phyloP scores from a whole-genome alignment of 176 grass and related monocot genomes.

The Avena sativa region DNA sequence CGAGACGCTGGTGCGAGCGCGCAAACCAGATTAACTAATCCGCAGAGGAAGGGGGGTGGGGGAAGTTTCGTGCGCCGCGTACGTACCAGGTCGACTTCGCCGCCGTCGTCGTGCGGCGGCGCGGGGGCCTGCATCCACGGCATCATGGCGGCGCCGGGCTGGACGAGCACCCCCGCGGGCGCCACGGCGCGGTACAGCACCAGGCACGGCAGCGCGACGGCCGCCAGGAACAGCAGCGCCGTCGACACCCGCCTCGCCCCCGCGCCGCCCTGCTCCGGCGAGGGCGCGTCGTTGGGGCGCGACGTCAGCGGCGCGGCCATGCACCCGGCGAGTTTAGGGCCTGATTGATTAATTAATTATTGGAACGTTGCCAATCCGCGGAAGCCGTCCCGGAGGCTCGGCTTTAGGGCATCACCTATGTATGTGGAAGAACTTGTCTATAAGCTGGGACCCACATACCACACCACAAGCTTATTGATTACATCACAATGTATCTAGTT shows the following conservation, averaged over 20 bases:
- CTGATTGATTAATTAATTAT: not conserved
- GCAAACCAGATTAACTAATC: not conserved
- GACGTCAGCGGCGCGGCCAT: conserved; percentile 38
- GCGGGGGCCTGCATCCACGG: conserved; percentile 10
- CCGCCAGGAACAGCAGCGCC: conserved; percentile 53
- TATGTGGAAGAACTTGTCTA: no score
- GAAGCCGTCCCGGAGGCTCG: not conserved
- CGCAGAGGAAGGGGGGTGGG: not conserved
- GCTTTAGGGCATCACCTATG: no score
- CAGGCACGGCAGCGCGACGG: conserved; percentile 52
- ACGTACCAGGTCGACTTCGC: conserved; percentile 31
- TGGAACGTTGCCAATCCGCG: not conserved
- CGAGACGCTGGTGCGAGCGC: not conserved
- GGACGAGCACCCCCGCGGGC: not conserved
- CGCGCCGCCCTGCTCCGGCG: not conserved
- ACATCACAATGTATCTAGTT: no score
- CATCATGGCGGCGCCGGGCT: not conserved
- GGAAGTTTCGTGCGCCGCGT: not conserved
- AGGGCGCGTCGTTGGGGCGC: not conserved
- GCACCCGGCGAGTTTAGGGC: not conserved
- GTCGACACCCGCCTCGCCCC: conserved; percentile 30
- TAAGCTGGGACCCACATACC: no score
- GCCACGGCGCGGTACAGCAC: conserved; percentile 51
- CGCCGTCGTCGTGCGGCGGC: not conserved
- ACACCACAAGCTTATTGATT: no score